Base-by-base conservation (phyloP, 169 alveolate genomes). In the Plasmodium malariae region DNA sequence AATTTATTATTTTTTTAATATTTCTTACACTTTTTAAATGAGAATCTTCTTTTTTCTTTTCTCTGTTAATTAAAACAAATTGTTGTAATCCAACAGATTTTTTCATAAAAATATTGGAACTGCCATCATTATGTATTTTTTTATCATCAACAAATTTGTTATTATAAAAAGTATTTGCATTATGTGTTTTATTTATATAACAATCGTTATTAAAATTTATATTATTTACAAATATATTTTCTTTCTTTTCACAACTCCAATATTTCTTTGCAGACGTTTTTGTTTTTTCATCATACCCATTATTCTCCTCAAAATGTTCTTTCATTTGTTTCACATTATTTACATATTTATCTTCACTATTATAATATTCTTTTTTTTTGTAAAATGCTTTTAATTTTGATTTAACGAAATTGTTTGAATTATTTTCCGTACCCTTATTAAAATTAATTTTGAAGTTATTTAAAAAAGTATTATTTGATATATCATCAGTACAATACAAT, bases 1-100 rank as follows among this genome's bases (percentile, higher is more conserved):
- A 69, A 59, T 45, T 87, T 63, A 87, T 87, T 74, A 74, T 87
- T 37, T 68, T 87, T 74, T 87, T 83, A 54, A 83, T 83, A 70
- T 83, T 67, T 83, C 83, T 83, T 49, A 83, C 91, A 57, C 51
- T 67, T 65, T 40, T 55, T 37, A 83, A 57, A 57, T 49, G 85
- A 67, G 67, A 83, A 36, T 83, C 60, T 68, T 37, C 43, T 34
- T 71, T 83, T 83, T 67, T 59, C 32, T 30, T 65, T 65, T 83
- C 32, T 34, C 32, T 17, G 19, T 67, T 57, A 67, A 26, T 48
- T 51, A 57, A 45, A 67, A 49, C 17, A 21, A 54, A 14, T 67
- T 67, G 62, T 67, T 60, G 36, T 36, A 60, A 67, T 43, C 21
- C 51, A 17, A 59, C 19, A 1, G 48, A 54, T 12, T 26, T 67